Evolutionary conservation across 2,329 filamentous ascomycete species (phyloP).

Genomic region (Ophiostoma perfectum): DNA sequence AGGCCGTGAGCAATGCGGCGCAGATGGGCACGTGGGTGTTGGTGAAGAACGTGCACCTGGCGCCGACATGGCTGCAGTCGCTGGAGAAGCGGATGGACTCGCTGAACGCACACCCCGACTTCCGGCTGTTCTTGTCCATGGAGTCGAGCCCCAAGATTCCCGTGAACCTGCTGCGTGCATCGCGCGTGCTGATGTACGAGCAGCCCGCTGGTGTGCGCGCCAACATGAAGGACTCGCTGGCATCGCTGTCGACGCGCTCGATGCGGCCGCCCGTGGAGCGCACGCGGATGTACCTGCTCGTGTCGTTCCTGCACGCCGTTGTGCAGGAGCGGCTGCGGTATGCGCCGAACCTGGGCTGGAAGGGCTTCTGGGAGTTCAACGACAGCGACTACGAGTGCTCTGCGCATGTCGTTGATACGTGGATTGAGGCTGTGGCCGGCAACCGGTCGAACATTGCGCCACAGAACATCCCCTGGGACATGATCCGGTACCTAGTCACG

Average conservation of each 20-base stretch:
- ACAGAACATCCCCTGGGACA: conserved; percentile 91
- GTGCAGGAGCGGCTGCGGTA: conserved; percentile 93
- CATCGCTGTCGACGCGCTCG: conserved; percentile 69
- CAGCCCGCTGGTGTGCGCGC: conserved; percentile 93
- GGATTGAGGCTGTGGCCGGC: conserved; percentile 77
- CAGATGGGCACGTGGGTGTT: conserved; percentile 92
- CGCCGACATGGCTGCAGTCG: conserved; percentile 92
- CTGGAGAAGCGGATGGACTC: conserved; percentile 95
- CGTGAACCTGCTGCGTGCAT: conserved; percentile 88
- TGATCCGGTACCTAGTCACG: conserved; percentile 82
- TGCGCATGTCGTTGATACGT: conserved; percentile 89
- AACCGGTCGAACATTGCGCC: conserved; percentile 90
- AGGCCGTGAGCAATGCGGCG: conserved; percentile 87
- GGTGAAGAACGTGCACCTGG: conserved; percentile 97
- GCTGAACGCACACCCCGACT: conserved; percentile 87
- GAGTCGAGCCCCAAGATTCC: conserved; percentile 95
- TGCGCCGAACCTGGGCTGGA: conserved; percentile 91
- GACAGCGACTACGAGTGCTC: conserved; percentile 99
- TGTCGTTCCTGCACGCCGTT: conserved; percentile 93
- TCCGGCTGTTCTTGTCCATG: conserved; percentile 96
- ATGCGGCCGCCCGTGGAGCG: conserved; percentile 84
- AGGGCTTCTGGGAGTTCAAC: conserved; percentile 99
- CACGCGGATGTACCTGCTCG: conserved; percentile 77
- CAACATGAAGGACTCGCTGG: conserved; percentile 97
- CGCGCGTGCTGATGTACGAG: conserved; percentile 93